Percentiles rank a stretch among this genome's conserved stretches.
phyloP scores from a whole-genome alignment of 1,139 yeast genomes.

The Geotrichum aggregatum region DNA sequence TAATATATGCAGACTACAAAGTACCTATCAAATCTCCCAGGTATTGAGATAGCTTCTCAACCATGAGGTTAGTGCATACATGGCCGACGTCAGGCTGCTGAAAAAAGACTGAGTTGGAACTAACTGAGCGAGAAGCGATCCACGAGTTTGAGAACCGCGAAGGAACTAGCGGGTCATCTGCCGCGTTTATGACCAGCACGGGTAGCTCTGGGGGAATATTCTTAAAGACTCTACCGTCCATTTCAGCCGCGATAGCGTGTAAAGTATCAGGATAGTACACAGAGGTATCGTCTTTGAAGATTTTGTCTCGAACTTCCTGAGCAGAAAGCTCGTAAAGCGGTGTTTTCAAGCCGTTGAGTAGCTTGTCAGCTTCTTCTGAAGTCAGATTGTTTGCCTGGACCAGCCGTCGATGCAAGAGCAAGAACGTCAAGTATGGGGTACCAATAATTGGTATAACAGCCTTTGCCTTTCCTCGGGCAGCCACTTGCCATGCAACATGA shows the following conservation, averaged over 20 bases:
- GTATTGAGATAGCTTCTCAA: constrained; percentile 7
- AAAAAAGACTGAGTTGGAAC: background rate
- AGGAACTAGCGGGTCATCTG: constrained; percentile 21
- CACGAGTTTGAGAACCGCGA: constrained; percentile 14
- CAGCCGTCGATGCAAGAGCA: constrained; percentile 20
- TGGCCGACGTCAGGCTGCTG: constrained; percentile 17
- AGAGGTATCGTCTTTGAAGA: background rate
- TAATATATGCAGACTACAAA: constrained; percentile 7
- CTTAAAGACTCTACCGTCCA: constrained; percentile 16
- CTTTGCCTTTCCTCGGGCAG: constrained; percentile 13
- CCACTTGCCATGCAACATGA: constrained; percentile 46
- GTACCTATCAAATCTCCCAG: constrained; percentile 7
- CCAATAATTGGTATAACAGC: constrained; percentile 21
- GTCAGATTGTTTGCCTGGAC: constrained; percentile 14
- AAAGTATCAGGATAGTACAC: constrained; percentile 17
- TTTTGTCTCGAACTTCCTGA: background rate
- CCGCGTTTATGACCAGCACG: constrained; percentile 14
- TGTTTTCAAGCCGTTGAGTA: background rate
- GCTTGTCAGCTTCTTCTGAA: constrained; percentile 11
- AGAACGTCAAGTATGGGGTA: constrained; percentile 17
- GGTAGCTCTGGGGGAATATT: background rate
- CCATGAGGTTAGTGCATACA: constrained; percentile 18
- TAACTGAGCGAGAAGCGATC: background rate
- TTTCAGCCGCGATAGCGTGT: constrained; percentile 10
- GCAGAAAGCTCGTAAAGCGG: constrained; percentile 9